Percentiles rank a stretch among this genome's conserved stretches.
These are phyloP conservation scores for Neophaeococcomyces aloes DNA, from an alignment of 2,329 filamentous ascomycete species.

Conservation along the genomic window DNA sequence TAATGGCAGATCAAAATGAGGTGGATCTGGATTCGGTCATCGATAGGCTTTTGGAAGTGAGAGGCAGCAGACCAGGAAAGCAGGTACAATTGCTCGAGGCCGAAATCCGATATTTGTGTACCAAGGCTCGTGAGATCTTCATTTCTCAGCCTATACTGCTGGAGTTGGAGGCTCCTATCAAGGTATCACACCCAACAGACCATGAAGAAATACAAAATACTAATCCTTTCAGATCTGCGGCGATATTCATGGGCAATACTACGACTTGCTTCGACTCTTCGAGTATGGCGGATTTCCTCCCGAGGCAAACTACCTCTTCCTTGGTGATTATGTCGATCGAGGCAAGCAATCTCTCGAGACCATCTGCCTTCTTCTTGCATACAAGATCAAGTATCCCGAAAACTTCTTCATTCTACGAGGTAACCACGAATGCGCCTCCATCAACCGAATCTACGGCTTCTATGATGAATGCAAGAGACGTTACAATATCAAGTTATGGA, in stretches of 20 bases:
- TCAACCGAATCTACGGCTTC: conserved; percentile 99
- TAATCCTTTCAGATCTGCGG: conserved; percentile 70
- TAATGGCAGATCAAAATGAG: conserved; percentile 71
- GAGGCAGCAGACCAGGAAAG: conserved; percentile 94
- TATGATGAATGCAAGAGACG: conserved; percentile 99
- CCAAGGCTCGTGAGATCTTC: conserved; percentile 97
- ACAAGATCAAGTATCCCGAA: conserved; percentile 99
- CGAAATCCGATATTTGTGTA: conserved; percentile 95
- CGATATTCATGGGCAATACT: conserved; percentile 98
- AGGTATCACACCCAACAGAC: conserved; percentile 50
- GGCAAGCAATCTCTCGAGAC: conserved; percentile 99
- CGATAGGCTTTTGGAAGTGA: conserved; percentile 92
- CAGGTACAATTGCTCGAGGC: conserved; percentile 94
- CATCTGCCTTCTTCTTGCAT: conserved; percentile 89
- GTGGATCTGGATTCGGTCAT: conserved; percentile 99
- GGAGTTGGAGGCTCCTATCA: conserved; percentile 96
- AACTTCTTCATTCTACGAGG: conserved; percentile 99
- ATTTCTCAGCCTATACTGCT: conserved; percentile 97
- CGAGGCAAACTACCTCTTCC: conserved; percentile 98
- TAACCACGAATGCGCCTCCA: conserved; percentile 97
- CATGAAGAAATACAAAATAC: conserved; percentile 6
- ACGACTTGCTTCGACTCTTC: conserved; percentile 91
- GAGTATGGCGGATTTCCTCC: conserved; percentile 98
- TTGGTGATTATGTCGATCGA: conserved; percentile 96
- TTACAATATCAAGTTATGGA: conserved; percentile 99